Percentiles rank a stretch among this genome's conserved stretches.
These are phyloP conservation scores for Xylariomycetidae sp. DNA, from an alignment of 2,329 filamentous ascomycete species.

Conservation along the genomic window DNA sequence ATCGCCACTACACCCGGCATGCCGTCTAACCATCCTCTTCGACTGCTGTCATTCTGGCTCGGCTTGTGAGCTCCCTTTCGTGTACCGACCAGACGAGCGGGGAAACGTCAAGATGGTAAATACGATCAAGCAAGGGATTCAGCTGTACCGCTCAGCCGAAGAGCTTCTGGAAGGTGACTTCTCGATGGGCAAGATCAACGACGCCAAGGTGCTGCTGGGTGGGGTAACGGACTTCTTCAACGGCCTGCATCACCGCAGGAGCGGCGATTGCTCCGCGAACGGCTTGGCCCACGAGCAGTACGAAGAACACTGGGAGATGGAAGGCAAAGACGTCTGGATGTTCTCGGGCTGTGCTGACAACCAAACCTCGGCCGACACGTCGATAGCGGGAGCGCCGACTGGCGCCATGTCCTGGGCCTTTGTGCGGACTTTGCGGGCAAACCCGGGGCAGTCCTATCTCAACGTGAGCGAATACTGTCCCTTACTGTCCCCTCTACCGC, in stretches of 20 bases:
- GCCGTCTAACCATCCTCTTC: constrained; percentile 49
- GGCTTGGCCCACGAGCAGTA: constrained; percentile 38
- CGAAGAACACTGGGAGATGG: constrained; percentile 33
- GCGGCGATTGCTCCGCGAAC: constrained; percentile 18
- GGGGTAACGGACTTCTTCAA: constrained; percentile 50
- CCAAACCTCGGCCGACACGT: constrained; percentile 33
- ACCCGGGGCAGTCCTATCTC: constrained; percentile 26
- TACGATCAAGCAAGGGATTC: constrained; percentile 45
- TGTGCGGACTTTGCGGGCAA: constrained; percentile 26
- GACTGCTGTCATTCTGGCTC: constrained; percentile 59
- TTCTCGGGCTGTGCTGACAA: constrained; percentile 34
- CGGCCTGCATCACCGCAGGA: constrained; percentile 38
- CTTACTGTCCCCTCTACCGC: no score
- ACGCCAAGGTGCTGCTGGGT: constrained; percentile 45
- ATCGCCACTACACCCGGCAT: constrained; percentile 41
- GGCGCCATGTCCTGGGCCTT: constrained; percentile 36
- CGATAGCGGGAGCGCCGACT: constrained; percentile 28
- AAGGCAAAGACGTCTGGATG: constrained; percentile 36
- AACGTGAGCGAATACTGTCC: constrained; percentile 14
- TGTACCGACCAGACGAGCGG: constrained; percentile 50
- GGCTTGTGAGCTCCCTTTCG: constrained; percentile 51
- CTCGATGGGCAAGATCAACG: constrained; percentile 35
- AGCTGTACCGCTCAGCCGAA: constrained; percentile 42
- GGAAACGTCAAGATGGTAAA: constrained; percentile 51
- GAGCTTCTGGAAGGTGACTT: constrained; percentile 45